phyloP scores from a whole-genome alignment of 495 filamentous ascomycete species.

The Trichoderma gamsii region DNA sequence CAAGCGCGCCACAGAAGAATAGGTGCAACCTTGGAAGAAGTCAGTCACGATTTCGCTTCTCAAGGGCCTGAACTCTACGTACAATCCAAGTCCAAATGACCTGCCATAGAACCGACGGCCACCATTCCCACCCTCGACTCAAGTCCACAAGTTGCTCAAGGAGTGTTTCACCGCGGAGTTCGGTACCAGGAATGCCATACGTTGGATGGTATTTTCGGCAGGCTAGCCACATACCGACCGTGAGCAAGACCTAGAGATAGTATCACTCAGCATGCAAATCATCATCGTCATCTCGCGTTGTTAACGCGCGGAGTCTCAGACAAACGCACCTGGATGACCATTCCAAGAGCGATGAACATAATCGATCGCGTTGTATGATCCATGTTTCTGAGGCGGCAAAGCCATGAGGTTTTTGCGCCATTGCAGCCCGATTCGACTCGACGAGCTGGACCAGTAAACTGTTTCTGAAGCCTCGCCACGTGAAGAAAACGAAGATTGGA shows the following conservation, averaged over 20 bases:
- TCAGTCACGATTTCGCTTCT: slow-evolving; percentile 23
- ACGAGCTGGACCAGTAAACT: slow-evolving; percentile 25
- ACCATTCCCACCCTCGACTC: slow-evolving; percentile 53
- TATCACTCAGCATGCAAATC: slow-evolving; percentile 13
- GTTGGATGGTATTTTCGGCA: slow-evolving; percentile 51
- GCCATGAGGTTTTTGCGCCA: slow-evolving; percentile 24
- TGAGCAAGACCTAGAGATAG: slow-evolving; percentile 40
- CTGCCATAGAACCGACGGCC: slow-evolving; percentile 51
- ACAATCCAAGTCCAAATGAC: slow-evolving; percentile 52
- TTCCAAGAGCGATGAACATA: slow-evolving; percentile 36
- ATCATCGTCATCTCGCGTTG: not conserved
- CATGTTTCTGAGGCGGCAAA: slow-evolving; percentile 29
- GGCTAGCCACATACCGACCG: slow-evolving; percentile 50
- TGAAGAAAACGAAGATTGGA: slow-evolving; percentile 52
- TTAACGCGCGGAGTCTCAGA: not conserved
- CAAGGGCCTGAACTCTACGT: slow-evolving; percentile 35
- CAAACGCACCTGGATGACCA: slow-evolving; percentile 38
- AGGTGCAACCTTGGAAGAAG: slow-evolving; percentile 22
- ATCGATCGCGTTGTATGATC: slow-evolving; percentile 34
- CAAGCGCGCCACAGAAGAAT: slow-evolving; percentile 25
- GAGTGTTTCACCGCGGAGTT: slow-evolving; percentile 41
- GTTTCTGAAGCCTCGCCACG: slow-evolving; percentile 42
- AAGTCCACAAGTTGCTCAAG: slow-evolving; percentile 34
- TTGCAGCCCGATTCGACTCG: slow-evolving; percentile 23
- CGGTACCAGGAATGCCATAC: slow-evolving; percentile 24